Base-by-base conservation (phyloP, 257 asterid genomes). In the Lycium ferocissimum region DNA sequence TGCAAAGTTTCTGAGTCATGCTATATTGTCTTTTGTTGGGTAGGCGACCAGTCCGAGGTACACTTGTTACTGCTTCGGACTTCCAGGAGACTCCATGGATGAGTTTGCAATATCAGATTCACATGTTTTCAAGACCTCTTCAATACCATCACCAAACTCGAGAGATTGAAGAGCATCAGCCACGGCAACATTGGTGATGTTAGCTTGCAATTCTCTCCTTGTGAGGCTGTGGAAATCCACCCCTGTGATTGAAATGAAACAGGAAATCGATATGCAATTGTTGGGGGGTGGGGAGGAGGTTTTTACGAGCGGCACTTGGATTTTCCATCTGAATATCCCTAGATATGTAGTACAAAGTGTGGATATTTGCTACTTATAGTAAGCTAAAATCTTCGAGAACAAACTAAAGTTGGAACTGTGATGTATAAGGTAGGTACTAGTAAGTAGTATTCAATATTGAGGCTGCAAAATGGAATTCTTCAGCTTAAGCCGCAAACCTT, bases 131-230 rank as follows among this genome's bases (percentile, higher is more conserved):
- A 89, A 20, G 15, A 89, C 4, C 26, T 93, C 97, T 45, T 96
- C 97, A 72, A 92, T 83, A 63, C 99, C 98, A 87, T 96, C 93
- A 9, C 49, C 76, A 97, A 12, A 71, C 45, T 87, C 58, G 22
- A 93, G 96, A 84, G 94, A 80, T 35, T 82, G 81, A 86, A 95
- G 95, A 49, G 95, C 89, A 6, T 92, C 91, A 12, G 89, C 91
- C 97, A 93, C 92, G 73, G 95, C 93, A 15, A 90, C 87, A 81
- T 91, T 94, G 12, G 98, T 90, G 11, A 85, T 76, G 86, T 93
- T 94, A 20, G 97, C 80, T 85, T 94, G 98, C 88, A 94, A 90
- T 69, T 94, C 92, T 89, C 91, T 94, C 92, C 99, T 91, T 2
- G 91, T 3, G 58, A 95, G 93, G 22, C 61, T 83, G 73, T 92